Evolutionary conservation across 164 flowering plant species (phyloP).

Genomic region (Saururus chinensis): DNA sequence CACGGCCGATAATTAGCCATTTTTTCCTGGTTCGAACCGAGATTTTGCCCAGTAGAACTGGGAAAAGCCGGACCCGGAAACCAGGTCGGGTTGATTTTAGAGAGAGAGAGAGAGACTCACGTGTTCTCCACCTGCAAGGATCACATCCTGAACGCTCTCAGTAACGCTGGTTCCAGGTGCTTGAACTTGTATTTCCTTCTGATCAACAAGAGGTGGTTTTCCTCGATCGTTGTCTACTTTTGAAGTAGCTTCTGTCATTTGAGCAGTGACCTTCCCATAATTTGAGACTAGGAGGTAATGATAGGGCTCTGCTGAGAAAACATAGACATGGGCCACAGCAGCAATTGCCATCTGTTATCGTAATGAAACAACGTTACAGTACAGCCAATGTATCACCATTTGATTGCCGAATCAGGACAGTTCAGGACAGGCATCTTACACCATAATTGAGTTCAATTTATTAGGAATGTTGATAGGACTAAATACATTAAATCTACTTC

Average conservation of each 20-base stretch:
- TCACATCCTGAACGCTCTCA: constrained; percentile 75
- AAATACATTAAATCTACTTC: too few species aligned
- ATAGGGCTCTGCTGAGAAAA: constrained; percentile 67
- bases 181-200: constrained; percentile 41
- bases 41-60: too few species aligned
- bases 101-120: constrained; percentile 15
- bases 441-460: too few species aligned
- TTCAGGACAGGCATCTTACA: too few species aligned
- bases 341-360: constrained; percentile 74
- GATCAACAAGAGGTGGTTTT: constrained; percentile 37
- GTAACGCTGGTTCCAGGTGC: constrained; percentile 77
- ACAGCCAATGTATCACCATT: not conserved
- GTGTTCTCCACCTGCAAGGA: constrained; percentile 52
- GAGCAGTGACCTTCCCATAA: constrained; percentile 31
- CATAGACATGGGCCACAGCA: constrained; percentile 71
- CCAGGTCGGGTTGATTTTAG: not conserved
- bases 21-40: too few species aligned
- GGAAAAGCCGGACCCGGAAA: too few species aligned
- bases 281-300: constrained; percentile 33
- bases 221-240: constrained; percentile 32
- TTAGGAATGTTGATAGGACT: too few species aligned
- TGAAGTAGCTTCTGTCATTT: constrained; percentile 27
- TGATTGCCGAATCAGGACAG: not conserved
- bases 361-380: not conserved
- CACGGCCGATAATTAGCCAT: too few species aligned